phyloP scores from a whole-genome alignment of 2,329 filamentous ascomycete genomes.

The Verticillium klebahnii region DNA sequence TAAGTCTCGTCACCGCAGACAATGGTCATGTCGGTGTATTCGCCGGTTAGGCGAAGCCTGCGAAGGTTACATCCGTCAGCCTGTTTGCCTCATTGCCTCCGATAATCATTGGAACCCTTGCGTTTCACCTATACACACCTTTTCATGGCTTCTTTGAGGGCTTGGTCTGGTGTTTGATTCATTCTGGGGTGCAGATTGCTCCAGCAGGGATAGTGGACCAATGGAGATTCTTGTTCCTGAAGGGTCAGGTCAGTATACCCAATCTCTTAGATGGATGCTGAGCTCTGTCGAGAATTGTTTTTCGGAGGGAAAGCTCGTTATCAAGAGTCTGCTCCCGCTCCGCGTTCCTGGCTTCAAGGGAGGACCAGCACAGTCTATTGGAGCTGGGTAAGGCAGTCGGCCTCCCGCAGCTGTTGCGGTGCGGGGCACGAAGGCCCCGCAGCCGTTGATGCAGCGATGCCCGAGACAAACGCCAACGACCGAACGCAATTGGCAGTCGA shows the following conservation, averaged over 20 bases:
- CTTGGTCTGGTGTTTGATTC: background rate
- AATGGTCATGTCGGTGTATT: conserved; percentile 9
- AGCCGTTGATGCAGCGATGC: no score
- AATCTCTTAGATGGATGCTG: background rate
- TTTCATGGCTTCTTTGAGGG: background rate
- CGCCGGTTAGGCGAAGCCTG: background rate
- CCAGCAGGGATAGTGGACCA: background rate
- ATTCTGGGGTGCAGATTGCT: background rate
- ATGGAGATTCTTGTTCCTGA: background rate
- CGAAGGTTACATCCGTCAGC: background rate
- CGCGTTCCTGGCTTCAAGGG: background rate
- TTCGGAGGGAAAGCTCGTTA: background rate
- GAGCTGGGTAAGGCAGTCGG: background rate
- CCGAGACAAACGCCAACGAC: no score
- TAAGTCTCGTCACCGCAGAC: conserved; percentile 9
- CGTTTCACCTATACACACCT: background rate
- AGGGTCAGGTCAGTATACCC: background rate
- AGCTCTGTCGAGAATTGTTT: background rate
- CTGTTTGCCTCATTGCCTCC: background rate
- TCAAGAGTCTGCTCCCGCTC: background rate
- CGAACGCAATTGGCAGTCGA: no score
- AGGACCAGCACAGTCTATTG: background rate
- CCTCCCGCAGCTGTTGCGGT: background rate
- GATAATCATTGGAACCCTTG: no score
- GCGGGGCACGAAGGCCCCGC: no score